Base-by-base conservation (phyloP, 805 yeast species). In the Lipomyces starkeyi region DNA sequence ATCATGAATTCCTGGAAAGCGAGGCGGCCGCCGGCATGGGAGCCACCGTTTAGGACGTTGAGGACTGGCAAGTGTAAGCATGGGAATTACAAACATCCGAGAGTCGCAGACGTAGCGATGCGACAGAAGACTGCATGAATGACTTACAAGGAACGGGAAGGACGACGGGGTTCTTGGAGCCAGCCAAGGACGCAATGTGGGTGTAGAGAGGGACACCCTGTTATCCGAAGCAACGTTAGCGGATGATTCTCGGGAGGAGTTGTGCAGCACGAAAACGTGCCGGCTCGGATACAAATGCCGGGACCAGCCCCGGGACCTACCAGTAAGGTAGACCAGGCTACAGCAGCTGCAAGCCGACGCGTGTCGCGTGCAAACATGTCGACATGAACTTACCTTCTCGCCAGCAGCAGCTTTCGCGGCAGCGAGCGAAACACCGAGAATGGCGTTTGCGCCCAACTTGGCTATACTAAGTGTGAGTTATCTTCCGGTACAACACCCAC, bases 1-100 rank as follows among this genome's bases (percentile, higher is more conserved):
- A 94, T 91, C 98, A 94, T 95, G 87, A 94, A 94, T 87, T 94
- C 99, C 87, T 94, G 99, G 90, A 94, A 88, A 78, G 99, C 99
- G 76, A 94, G 86, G 80, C 94, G 89, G 86, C 99, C 99, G 86
- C 99, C 99, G 79, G 99, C 99, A 85, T 94, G 99, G 79, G 97
- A 90, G 84, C 99, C 99, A 87, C 99, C 99, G 89, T 94, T 94
- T 83, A 94, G 87, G 74, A 94, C 99, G 86, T 94, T 94, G 86
- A 91, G 95, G 97, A 95, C 70, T 68, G 35, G n/a, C 27, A 9
- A 90, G 43, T 25, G 60, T 58, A 17, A 58, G 57, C 60, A 49
- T 54, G 5, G 3, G 17, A 40, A 43, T 27, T 7, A 20, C 27
- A 34, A 13, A 54, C 6, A 63, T 55, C 60, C 59, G 53, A 17